A percentile compares a stretch with the other conserved stretches of the same genome.
phyloP scores from a whole-genome alignment of 805 yeast species.

The Myxozyma mucilagina region DNA sequence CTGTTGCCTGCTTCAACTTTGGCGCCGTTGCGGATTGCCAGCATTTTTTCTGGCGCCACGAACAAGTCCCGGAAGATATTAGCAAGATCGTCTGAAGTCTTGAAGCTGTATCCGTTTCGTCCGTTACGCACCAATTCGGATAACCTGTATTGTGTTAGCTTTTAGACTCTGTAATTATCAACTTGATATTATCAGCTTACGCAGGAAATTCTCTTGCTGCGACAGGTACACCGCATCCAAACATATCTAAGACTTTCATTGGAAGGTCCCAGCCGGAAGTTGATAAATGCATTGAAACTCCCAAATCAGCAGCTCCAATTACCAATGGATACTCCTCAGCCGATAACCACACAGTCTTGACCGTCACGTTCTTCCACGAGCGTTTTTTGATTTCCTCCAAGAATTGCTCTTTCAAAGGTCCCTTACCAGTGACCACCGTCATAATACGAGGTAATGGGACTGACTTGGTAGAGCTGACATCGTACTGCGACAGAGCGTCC shows the following conservation, averaged over 20 bases:
- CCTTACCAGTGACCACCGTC: conserved; percentile 94
- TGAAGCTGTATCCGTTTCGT: conserved; percentile 66
- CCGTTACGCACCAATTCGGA: conserved; percentile 71
- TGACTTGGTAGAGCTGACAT: conserved; percentile 35
- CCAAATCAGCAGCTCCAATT: conserved; percentile 76
- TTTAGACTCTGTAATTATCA: too few relatives aligned
- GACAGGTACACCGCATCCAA: conserved; percentile 95
- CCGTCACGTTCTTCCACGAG: conserved; percentile 50
- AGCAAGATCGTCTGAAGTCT: conserved; percentile 47
- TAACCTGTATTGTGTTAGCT: conserved; percentile 37
- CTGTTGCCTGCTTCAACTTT: conserved; percentile 61
- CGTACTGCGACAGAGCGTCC: conserved; percentile 66
- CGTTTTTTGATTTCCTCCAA: conserved; percentile 49
- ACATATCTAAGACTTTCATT: conserved; percentile 94
- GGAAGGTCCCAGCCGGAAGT: conserved; percentile 94
- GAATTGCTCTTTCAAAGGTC: conserved; percentile 69
- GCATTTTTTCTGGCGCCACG: conserved; percentile 38
- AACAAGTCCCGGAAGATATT: conserved; percentile 37
- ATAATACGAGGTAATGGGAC: conserved; percentile 42
- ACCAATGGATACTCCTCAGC: conserved; percentile 77
- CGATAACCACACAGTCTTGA: conserved; percentile 74
- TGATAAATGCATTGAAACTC: conserved; percentile 86
- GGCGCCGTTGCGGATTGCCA: conserved; percentile 65
- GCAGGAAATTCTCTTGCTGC: conserved; percentile 76
- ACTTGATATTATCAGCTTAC: conserved; percentile 22